Evolutionary conservation across 371 early-diverging fungal species (phyloP).

Genomic region (Rhizopus stolonifer): DNA sequence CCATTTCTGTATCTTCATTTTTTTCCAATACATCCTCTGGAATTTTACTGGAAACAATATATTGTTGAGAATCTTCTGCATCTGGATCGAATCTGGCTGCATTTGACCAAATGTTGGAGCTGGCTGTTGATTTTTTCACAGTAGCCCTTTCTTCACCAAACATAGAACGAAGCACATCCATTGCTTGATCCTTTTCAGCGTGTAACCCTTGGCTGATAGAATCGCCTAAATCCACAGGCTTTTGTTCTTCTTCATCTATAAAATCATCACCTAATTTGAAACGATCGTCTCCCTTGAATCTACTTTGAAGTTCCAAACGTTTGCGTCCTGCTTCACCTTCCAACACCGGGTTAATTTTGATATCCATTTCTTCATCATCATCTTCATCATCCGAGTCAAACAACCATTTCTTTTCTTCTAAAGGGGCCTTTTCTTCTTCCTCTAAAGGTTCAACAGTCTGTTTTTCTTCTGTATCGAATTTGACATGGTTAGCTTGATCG

Average conservation of each 20-base stretch:
- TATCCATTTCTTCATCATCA: conserved; percentile 24
- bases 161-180: conserved; percentile 58
- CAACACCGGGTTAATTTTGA: conserved; percentile 58
- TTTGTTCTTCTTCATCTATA: conserved; percentile 53
- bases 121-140: conserved; percentile 27
- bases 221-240: conserved; percentile 30
- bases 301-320: conserved; percentile 51
- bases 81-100: conserved; percentile 57
- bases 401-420: conserved; percentile 48
- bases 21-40: too few species aligned
- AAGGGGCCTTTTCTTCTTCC: conserved; percentile 23
- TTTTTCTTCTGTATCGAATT: conserved; percentile 31
- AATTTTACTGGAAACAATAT: conserved; percentile 11
- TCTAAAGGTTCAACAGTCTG: conserved; percentile 22
- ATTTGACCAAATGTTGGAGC: conserved; percentile 26
- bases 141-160: conserved; percentile 51
- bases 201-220: conserved; percentile 34
- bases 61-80: conserved; percentile 42
- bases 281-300: conserved; percentile 57
- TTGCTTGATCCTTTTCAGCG: conserved; percentile 45
- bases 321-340: conserved; percentile 61
- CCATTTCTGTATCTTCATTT: conserved; percentile 18
- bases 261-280: conserved; percentile 61
- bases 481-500: conserved; percentile 24
- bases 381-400: conserved; percentile 53